A percentile compares a stretch with the other conserved stretches of the same genome.
These are phyloP conservation scores for Trichoderma reesei DNA, from an alignment of 495 filamentous ascomycete species.

Conservation along the genomic window DNA sequence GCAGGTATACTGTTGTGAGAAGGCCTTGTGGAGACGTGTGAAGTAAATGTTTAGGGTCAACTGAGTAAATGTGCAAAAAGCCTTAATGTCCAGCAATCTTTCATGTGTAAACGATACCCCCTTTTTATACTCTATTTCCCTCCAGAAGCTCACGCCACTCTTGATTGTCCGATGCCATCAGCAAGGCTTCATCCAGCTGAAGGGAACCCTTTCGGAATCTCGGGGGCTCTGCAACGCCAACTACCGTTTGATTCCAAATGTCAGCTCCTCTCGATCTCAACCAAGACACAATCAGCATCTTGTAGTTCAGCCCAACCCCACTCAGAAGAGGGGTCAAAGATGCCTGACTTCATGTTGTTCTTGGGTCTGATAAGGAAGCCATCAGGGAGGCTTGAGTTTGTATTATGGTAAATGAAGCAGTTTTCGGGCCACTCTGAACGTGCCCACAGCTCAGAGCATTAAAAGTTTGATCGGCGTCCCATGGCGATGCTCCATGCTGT, in stretches of 20 bases:
- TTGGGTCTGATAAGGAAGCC: no score
- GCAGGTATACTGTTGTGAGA: conserved; percentile 27
- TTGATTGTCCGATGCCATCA: background rate
- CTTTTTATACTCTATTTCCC: background rate
- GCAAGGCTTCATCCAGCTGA: background rate
- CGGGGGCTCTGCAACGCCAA: background rate
- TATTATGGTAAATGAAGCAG: no score
- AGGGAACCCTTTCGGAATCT: background rate
- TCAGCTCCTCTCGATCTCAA: background rate
- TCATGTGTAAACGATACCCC: background rate
- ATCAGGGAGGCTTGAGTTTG: no score
- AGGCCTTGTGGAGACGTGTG: background rate
- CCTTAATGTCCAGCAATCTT: background rate
- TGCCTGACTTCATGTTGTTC: background rate
- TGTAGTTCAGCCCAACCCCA: background rate
- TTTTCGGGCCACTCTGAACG: no score
- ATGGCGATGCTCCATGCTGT: no score
- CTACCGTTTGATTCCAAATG: background rate
- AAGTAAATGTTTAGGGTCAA: background rate
- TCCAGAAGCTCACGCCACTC: no score
- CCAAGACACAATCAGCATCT: background rate
- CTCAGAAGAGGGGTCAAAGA: background rate
- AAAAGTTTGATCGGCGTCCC: no score
- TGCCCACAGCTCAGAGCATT: no score
- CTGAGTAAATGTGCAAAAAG: conserved; percentile 22